Conservation (phyloP, 306 rosid species). For the Casuarina cunninghamiana region DNA sequence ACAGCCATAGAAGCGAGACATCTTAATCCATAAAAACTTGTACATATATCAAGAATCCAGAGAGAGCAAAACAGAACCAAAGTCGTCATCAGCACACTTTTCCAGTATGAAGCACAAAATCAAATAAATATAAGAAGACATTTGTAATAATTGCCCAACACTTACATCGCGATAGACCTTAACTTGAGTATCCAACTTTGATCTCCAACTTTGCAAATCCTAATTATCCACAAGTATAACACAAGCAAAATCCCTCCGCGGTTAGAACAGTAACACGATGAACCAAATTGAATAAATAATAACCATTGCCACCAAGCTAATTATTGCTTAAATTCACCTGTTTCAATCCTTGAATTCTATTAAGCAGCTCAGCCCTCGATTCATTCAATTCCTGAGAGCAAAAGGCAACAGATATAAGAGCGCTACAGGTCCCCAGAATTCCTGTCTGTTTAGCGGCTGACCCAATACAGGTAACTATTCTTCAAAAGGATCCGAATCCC, state of each 20-base stretch:
- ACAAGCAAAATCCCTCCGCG: slow-evolving; percentile 4
- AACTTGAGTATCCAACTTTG: slow-evolving; percentile 83
- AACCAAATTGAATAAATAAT: slow-evolving; percentile 6
- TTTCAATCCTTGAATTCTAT: slow-evolving; percentile 80
- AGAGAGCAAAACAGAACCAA: not conserved
- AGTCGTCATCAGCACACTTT: not conserved
- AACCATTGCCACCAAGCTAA: slow-evolving; percentile 7
- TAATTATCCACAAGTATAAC: slow-evolving; percentile 22
- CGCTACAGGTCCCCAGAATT: not conserved
- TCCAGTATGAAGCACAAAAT: not conserved
- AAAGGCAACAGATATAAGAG: slow-evolving; percentile 4
- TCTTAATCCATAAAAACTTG: not conserved
- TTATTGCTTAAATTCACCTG: slow-evolving; percentile 44
- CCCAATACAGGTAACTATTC: too few species aligned
- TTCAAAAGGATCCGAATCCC: not conserved
- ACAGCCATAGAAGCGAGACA: not conserved
- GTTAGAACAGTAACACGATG: not conserved
- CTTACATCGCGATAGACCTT: slow-evolving; percentile 84
- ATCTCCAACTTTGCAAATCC: slow-evolving; percentile 98
- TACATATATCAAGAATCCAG: not conserved
- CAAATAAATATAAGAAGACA: not conserved
- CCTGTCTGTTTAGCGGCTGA: not conserved
- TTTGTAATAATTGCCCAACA: slow-evolving; percentile 9
- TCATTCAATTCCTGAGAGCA: slow-evolving; percentile 76
- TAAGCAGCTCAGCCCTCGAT: slow-evolving; percentile 85